These are phyloP conservation scores for Buxus sempervirens DNA, from an alignment of 164 flowering plant genomes.

Conservation along the genomic window DNA sequence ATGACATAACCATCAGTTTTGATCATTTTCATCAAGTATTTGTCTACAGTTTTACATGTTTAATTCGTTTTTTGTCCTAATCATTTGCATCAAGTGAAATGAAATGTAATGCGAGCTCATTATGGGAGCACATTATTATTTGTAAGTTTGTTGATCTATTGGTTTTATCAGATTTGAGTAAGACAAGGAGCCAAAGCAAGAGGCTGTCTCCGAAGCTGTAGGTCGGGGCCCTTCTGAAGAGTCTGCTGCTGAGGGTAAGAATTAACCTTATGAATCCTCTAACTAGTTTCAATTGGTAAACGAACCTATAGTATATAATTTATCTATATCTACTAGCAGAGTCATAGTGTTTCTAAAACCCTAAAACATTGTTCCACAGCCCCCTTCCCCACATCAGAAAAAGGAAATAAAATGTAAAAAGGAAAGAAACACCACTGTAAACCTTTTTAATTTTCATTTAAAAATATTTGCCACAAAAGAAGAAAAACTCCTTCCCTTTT, in stretches of 20 bases:
- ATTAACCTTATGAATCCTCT: constrained; percentile 1
- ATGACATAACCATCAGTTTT: too few species aligned
- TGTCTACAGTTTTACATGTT: constrained; percentile 1
- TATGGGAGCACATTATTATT: not conserved
- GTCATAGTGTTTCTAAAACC: too few species aligned
- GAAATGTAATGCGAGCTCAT: not conserved
- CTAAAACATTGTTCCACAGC: too few species aligned
- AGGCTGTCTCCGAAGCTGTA: constrained; percentile 54
- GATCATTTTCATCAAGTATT: too few species aligned
- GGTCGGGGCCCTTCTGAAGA: constrained; percentile 75
- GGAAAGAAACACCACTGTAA: too few species aligned
- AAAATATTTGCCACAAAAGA: too few species aligned
- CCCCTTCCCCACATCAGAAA: too few species aligned
- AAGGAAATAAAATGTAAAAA: too few species aligned
- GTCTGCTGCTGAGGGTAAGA: constrained; percentile 57
- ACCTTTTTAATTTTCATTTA: not conserved
- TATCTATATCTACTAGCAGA: not conserved
- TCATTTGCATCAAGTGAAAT: not conserved
- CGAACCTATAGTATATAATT: not conserved
- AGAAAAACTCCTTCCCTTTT: too few species aligned
- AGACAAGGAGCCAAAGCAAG: constrained; percentile 94
- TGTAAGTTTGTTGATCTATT: not conserved
- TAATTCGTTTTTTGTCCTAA: not conserved
- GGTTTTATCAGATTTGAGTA: constrained; percentile 74
- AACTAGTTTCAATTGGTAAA: constrained; percentile 2